These are phyloP conservation scores for Xerocomus alliaceus DNA, from an alignment of 1,284 basidiomycete species.

Conservation along the genomic window DNA sequence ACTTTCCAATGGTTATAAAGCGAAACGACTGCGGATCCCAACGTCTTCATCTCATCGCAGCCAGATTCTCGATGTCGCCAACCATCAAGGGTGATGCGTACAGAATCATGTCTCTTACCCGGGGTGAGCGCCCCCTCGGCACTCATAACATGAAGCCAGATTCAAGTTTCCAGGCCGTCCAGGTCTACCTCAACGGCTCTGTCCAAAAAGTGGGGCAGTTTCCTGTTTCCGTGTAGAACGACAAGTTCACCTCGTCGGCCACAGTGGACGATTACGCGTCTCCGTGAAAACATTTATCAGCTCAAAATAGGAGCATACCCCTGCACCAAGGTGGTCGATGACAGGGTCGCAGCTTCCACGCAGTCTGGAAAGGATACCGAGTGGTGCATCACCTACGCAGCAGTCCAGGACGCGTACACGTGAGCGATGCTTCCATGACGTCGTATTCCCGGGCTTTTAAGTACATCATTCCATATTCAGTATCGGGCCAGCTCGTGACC, in stretches of 20 bases:
- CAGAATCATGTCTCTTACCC: too few relatives aligned
- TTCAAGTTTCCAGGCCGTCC: too few relatives aligned
- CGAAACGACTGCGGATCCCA: not conserved
- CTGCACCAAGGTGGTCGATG: not conserved
- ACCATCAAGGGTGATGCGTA: too few relatives aligned
- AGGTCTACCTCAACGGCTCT: not conserved
- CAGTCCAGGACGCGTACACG: not conserved
- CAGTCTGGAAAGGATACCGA: not conserved
- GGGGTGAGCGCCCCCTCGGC: not conserved
- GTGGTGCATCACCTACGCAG: not conserved
- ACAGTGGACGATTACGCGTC: not conserved
- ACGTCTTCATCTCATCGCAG: too few relatives aligned
- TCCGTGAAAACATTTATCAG: too few relatives aligned
- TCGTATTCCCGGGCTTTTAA: too few relatives aligned
- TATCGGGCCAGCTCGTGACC: not conserved
- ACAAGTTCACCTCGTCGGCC: not conserved
- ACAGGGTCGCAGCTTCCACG: not conserved
- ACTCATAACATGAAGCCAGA: too few relatives aligned
- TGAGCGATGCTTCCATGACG: too few relatives aligned
- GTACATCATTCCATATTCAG: not conserved
- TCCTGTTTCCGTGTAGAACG: not conserved
- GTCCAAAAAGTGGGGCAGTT: not conserved
- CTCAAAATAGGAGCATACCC: too few relatives aligned
- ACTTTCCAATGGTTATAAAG: not conserved
- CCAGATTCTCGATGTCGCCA: not conserved